Conservation (phyloP, 2,329 filamentous ascomycete genomes). For the Chaetomiaceae sp. region DNA sequence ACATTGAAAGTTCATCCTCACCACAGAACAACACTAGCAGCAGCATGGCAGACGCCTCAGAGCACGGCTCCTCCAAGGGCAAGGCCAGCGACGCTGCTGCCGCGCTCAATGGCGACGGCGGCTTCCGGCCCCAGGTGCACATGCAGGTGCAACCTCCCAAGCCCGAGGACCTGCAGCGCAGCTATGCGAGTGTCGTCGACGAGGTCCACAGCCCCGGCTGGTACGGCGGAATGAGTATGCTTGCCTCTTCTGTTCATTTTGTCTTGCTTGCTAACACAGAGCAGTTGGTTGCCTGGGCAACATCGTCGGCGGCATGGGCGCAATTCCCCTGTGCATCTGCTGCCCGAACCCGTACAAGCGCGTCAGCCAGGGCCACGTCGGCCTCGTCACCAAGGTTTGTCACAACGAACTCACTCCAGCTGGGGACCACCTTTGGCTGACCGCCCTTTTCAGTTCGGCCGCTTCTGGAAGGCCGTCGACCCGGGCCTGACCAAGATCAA, state of each 20-base stretch:
- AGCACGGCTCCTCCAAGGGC: slow-evolving; percentile 17
- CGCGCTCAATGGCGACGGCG: slow-evolving; percentile 31
- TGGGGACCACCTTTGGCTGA: too few relatives aligned
- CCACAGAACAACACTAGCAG: too few relatives aligned
- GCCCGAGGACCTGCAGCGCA: slow-evolving; percentile 77
- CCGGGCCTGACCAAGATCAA: slow-evolving; percentile 97
- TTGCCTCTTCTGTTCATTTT: background rate
- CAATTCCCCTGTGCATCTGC: slow-evolving; percentile 83
- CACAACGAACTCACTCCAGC: too few relatives aligned
- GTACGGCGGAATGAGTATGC: slow-evolving; percentile 82
- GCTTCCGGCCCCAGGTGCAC: slow-evolving; percentile 46
- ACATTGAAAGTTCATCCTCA: too few relatives aligned
- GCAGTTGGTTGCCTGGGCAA: slow-evolving; percentile 54
- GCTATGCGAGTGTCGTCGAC: slow-evolving; percentile 61
- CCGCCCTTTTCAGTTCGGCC: slow-evolving; percentile 58
- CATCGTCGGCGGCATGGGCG: slow-evolving; percentile 70
- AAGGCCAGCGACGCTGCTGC: slow-evolving; percentile 12
- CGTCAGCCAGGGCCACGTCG: slow-evolving; percentile 88
- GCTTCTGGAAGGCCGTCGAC: slow-evolving; percentile 92
- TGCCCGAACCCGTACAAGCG: slow-evolving; percentile 96
- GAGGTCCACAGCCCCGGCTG: slow-evolving; percentile 69
- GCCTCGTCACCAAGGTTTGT: slow-evolving; percentile 63
- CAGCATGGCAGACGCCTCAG: slow-evolving; percentile 6
- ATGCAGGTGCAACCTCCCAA: slow-evolving; percentile 74
- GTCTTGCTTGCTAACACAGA: background rate